Base-by-base conservation (phyloP, 2,329 filamentous ascomycete genomes). In the Blastomyces silverae region DNA sequence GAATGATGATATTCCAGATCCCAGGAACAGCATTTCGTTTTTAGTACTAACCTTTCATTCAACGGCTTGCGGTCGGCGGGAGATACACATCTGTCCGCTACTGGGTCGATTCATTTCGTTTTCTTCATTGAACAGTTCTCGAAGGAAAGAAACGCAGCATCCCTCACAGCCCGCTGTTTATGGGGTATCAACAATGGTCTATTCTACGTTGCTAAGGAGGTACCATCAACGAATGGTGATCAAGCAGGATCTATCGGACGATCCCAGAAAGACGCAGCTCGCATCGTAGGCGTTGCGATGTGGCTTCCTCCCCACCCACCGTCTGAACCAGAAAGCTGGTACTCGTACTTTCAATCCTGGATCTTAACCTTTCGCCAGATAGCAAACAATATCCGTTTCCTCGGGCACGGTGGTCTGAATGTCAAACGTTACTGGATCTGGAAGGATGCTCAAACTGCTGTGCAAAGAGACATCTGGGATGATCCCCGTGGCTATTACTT, bases 401-500 rank as follows among this genome's bases (percentile, higher is more conserved):
- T 70, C 13, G 89, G 89, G 0, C 83, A 87, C 1, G 89, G 89
- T 15, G 89, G 89, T 0, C 77, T 91, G 3, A 87, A 84, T 65
- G 83, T 87, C 20, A 68, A 82, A 76, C 83, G 89, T 6, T 91
- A 91, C 72, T 87, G 84, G 74, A 88, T 90, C 69, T 91, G 87
- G 88, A 91, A 91, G 71, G 79, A 80, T 4, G 80, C 83, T 6
- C 88, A 91, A 73, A 80, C 82, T 0, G 78, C 83, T 50, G 85
- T 84, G 0, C 88, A 90, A 64, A 77, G 78, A 0, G 76, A 83
- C 34, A 75, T 90, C 3, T 91, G 88, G 88, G 84, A 79, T 0
- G 86, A 89, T 64, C 80, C 82, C 0, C 79, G 81, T 5, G 89
- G 89, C 0, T 91, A 91, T 71, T 91, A 90, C 71, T 91, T 91